Evolutionary conservation across 345 rosid genomes (phyloP).

Genomic region (Eucalyptus coolabah): DNA sequence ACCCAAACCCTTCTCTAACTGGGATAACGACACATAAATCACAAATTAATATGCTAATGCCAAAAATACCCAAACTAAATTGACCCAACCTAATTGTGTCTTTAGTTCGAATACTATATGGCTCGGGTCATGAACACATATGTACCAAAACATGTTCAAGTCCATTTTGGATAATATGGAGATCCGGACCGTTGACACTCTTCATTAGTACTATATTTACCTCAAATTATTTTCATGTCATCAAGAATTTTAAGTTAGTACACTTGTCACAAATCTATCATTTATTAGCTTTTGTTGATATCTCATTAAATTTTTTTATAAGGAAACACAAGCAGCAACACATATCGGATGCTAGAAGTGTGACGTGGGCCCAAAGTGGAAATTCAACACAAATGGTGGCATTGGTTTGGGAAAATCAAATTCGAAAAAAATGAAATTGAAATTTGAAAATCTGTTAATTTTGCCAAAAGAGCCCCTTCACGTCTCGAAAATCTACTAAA

Average conservation of each 20-base stretch:
- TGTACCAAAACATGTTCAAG: too few species aligned
- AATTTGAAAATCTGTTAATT: not conserved
- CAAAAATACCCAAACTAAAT: too few species aligned
- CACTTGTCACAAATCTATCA: rapidly evolving
- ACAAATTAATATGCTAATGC: not conserved
- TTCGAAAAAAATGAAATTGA: rapidly evolving
- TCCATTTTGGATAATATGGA: too few species aligned
- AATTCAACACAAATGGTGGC: not conserved
- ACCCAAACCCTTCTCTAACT: not conserved
- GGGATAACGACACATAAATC: not conserved
- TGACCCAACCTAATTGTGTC: too few species aligned
- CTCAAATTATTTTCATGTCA: not conserved
- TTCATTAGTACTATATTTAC: not conserved
- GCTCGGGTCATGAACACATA: too few species aligned
- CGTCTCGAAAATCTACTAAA: not conserved
- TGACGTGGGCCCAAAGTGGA: not conserved
- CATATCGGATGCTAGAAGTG: not conserved
- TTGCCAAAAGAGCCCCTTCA: rapidly evolving
- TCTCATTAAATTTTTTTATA: not conserved
- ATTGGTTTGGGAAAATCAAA: not conserved
- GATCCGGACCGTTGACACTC: too few species aligned
- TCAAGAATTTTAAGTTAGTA: not conserved
- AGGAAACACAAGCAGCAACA: not conserved
- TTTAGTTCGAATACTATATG: rapidly evolving
- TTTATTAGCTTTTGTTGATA: rapidly evolving